phyloP scores from a whole-genome alignment of 2,329 filamentous ascomycete genomes.

The Penicillium sp. region DNA sequence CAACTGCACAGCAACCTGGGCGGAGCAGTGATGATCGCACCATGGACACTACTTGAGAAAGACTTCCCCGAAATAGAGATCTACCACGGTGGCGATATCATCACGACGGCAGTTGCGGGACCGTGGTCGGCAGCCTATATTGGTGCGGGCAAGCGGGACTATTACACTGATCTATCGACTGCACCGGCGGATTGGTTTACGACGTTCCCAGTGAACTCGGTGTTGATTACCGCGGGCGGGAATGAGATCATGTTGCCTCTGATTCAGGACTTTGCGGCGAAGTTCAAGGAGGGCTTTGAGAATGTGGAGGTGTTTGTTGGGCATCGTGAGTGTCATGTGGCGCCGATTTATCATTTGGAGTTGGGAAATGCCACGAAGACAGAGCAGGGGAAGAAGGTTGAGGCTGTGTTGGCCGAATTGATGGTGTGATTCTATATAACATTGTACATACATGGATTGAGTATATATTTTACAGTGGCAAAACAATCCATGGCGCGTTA shows the following conservation, averaged over 20 bases:
- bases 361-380: conserved; percentile 31
- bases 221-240: conserved; percentile 48
- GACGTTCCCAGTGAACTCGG: conserved; percentile 40
- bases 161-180: conserved; percentile 47
- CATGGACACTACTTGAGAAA: conserved; percentile 50
- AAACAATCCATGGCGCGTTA: neutral
- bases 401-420: conserved; percentile 27
- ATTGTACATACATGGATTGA: neutral
- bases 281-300: conserved; percentile 37
- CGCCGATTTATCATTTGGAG: conserved; percentile 35
- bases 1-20: conserved; percentile 38
- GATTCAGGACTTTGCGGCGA: conserved; percentile 45
- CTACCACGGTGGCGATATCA: conserved; percentile 46
- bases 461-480: neutral
- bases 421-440: conserved; percentile 2
- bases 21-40: conserved; percentile 48
- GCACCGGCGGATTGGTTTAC: conserved; percentile 49
- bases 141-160: conserved; percentile 34
- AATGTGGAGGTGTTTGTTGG: conserved; percentile 32
- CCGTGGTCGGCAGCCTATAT: conserved; percentile 46
- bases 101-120: conserved; percentile 34
- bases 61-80: conserved; percentile 35
- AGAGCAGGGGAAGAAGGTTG: conserved; percentile 34
- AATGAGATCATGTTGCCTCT: conserved; percentile 51
- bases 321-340: conserved; percentile 35